phyloP scores from a whole-genome alignment of 2,329 filamentous ascomycete species.

The Fusarium graminum region DNA sequence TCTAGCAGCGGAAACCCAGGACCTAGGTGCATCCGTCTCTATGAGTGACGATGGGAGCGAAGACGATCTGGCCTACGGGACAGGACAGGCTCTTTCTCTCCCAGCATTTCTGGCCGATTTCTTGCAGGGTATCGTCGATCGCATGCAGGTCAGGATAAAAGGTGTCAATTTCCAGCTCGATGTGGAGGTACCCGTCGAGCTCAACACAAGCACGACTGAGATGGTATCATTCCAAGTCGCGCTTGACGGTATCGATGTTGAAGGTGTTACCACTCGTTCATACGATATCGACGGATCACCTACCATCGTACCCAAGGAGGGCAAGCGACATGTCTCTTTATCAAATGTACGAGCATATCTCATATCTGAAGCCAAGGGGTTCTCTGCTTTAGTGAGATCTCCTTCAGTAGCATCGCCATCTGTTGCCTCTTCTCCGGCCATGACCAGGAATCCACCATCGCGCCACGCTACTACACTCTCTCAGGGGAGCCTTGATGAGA shows the following conservation, averaged over 20 bases:
- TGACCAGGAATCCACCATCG: constrained; percentile 55
- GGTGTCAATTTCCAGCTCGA: constrained; percentile 76
- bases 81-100: constrained; percentile 76
- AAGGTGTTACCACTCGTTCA: constrained; percentile 69
- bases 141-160: constrained; percentile 74
- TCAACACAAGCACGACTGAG: constrained; percentile 62
- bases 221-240: constrained; percentile 74
- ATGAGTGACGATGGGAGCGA: constrained; percentile 73
- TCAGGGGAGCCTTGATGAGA: constrained; percentile 47
- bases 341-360: constrained; percentile 73
- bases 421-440: constrained; percentile 65
- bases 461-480: constrained; percentile 51
- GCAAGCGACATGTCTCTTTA: constrained; percentile 75
- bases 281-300: constrained; percentile 51
- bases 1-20: constrained; percentile 71
- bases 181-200: constrained; percentile 67
- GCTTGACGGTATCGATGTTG: constrained; percentile 73
- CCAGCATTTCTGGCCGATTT: constrained; percentile 79
- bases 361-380: constrained; percentile 76
- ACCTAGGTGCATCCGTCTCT: constrained; percentile 70
- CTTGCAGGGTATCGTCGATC: constrained; percentile 79
- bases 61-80: constrained; percentile 73
- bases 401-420: constrained; percentile 64
- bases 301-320: constrained; percentile 65
- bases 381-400: constrained; percentile 70